These are phyloP conservation scores for Komagataea norvegica DNA, from an alignment of 1,139 yeast genomes.

Conservation along the genomic window DNA sequence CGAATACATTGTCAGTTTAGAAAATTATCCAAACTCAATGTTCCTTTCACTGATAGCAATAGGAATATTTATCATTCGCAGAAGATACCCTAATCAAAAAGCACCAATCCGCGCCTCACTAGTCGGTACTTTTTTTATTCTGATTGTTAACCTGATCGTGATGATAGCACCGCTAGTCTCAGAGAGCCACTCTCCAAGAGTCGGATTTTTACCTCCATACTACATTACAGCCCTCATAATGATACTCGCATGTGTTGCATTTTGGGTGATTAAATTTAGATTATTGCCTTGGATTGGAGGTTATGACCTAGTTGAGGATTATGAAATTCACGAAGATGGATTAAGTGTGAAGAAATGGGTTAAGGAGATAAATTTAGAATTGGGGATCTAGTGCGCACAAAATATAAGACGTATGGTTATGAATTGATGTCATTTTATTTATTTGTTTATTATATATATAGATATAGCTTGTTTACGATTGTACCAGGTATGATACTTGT, in stretches of 20 bases:
- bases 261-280: slow-evolving; percentile 47
- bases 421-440: no score
- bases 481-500: no score
- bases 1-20: slow-evolving; percentile 52
- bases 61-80: slow-evolving; percentile 49
- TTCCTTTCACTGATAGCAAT: slow-evolving; percentile 45
- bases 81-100: slow-evolving; percentile 39
- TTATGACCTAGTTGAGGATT: slow-evolving; percentile 40
- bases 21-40: slow-evolving; percentile 52
- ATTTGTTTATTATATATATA: no score
- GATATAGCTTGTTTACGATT: no score
- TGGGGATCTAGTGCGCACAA: slow-evolving; percentile 1
- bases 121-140: slow-evolving; percentile 41
- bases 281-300: slow-evolving; percentile 40
- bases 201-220: slow-evolving; percentile 44
- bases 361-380: slow-evolving; percentile 23
- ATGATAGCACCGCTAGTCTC: slow-evolving; percentile 44
- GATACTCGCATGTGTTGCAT: slow-evolving; percentile 34
- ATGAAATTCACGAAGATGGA: slow-evolving; percentile 46
- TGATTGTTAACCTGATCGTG: slow-evolving; percentile 39
- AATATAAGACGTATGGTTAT: no score
- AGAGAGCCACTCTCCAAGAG: slow-evolving; percentile 36
- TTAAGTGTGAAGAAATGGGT: slow-evolving; percentile 50
- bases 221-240: slow-evolving; percentile 39
- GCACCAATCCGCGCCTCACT: slow-evolving; percentile 49